Conservation (phyloP, 805 yeast genomes). For the Lipomyces yamanashiensis region DNA sequence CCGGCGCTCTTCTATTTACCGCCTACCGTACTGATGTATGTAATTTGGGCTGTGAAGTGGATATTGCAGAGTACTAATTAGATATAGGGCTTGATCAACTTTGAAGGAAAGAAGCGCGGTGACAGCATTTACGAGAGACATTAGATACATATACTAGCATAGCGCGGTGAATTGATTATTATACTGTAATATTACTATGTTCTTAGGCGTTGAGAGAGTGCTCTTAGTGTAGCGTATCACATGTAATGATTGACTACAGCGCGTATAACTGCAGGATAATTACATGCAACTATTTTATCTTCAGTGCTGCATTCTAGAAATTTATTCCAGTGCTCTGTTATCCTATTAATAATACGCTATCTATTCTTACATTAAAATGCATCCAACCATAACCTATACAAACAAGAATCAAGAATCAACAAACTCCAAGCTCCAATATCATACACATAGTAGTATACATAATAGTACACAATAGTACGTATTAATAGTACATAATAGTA, state of each 20-base stretch:
- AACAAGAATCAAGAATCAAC: background rate
- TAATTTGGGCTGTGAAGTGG: background rate
- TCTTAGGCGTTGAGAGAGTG: background rate
- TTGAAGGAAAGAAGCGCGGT: conserved; percentile 35
- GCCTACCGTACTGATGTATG: conserved; percentile 33
- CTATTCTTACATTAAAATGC: too few relatives aligned
- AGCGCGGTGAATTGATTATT: background rate
- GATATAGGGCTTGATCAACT: conserved; percentile 32
- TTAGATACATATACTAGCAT: background rate
- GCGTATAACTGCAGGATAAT: too few relatives aligned
- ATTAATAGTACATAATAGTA: background rate
- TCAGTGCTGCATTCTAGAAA: background rate
- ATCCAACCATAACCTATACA: too few relatives aligned
- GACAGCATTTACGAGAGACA: conserved; percentile 28
- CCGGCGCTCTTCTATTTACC: conserved; percentile 20
- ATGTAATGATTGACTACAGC: background rate
- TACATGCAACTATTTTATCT: background rate
- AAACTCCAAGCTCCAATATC: background rate
- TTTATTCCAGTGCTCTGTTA: background rate
- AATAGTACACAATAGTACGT: too few relatives aligned
- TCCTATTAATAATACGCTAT: background rate
- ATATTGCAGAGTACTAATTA: background rate
- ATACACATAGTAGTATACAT: too few relatives aligned
- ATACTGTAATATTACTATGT: background rate
- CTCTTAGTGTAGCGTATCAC: background rate